A percentile compares a stretch with the other conserved stretches of the same genome.
Evolutionary conservation across 2,329 filamentous ascomycete species (phyloP).

Genomic region (Aspergillus arachidicola): DNA sequence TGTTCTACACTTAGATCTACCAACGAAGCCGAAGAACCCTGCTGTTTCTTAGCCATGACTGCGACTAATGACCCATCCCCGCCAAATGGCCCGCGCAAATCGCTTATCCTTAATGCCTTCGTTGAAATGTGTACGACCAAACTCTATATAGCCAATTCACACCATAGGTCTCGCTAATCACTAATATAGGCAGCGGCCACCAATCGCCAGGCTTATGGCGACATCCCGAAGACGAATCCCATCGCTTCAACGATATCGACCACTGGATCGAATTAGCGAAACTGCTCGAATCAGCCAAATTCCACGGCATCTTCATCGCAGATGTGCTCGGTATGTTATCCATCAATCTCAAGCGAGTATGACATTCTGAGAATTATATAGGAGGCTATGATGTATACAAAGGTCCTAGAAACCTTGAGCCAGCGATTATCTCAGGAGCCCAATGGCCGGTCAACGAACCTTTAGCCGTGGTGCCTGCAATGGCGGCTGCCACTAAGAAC

Average conservation of each 20-base stretch:
- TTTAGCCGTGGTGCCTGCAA: constrained; percentile 63
- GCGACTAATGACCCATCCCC: background rate
- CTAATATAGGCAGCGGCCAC: constrained; percentile 48
- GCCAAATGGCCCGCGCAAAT: constrained; percentile 38
- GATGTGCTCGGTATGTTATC: constrained; percentile 57
- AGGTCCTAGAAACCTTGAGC: constrained; percentile 60
- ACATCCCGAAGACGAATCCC: constrained; percentile 66
- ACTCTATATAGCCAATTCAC: background rate
- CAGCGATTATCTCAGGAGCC: constrained; percentile 63
- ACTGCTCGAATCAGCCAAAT: constrained; percentile 62
- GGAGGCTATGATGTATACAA: constrained; percentile 72
- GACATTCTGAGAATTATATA: constrained; percentile 8
- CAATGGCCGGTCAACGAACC: constrained; percentile 76
- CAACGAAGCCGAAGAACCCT: accelerated
- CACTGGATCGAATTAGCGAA: constrained; percentile 65
- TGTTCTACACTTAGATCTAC: accelerated
- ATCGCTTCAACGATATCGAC: constrained; percentile 61
- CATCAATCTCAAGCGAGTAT: background rate
- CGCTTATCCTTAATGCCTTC: constrained; percentile 55
- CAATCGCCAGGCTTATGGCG: constrained; percentile 63
- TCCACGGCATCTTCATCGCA: constrained; percentile 69
- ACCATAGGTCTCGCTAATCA: background rate
- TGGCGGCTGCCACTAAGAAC: constrained; percentile 68
- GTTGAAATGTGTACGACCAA: constrained; percentile 49
- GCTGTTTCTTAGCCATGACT: background rate